Base-by-base conservation (phyloP, 1,284 basidiomycete genomes). In the Ceratobasidium sp. region DNA sequence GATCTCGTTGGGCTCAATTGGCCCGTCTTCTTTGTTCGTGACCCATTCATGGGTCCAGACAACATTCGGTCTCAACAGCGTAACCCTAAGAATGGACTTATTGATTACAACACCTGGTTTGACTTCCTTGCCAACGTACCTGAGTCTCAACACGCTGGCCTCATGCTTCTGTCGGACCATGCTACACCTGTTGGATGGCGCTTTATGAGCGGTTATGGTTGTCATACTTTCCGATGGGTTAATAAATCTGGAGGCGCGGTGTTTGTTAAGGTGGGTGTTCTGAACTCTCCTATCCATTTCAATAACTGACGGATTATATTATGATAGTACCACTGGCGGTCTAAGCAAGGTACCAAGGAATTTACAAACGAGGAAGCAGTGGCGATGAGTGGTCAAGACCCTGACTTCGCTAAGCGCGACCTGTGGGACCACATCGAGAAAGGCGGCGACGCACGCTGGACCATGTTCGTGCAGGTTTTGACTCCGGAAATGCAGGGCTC, bases 121-220 rank as follows among this genome's bases (percentile, higher is more conserved):
- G 84, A 85, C 69, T 86, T 76, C 33, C 61, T 76, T 20, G 72
- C 72, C 15, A 76, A 76, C 28, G 72, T 76, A 9, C 95, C 95
- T 26, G 96, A 97, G 87, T 76, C 61, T 10, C 72, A 76, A 56
- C 72, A 66, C n/a, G 72, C 72, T 10, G 84, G 97, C 83, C 91
- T 96, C 91, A 94, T 94, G 81, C 90, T 96, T 79, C 95, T 95
- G 89, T 92, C 92, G 28, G 97, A 98, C 86, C 95, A 96, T 83
- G 97, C 96, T 78, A 97, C 94, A 73, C 96, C 97, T n/a, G 90
- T 94, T 81, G 94, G 94, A 40, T 95, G 88, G 87, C 92, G 94
- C 85, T 87, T 92, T 82, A 89, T 92, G 91, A 94, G 97, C 86
- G 96, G 95, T 26, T 98, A 96, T 88, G 94, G 93, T 61, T 96